Percentiles rank a stretch among this genome's conserved stretches.
Conservation (phyloP, 495 filamentous ascomycete species). For the Viridothelium virens region DNA sequence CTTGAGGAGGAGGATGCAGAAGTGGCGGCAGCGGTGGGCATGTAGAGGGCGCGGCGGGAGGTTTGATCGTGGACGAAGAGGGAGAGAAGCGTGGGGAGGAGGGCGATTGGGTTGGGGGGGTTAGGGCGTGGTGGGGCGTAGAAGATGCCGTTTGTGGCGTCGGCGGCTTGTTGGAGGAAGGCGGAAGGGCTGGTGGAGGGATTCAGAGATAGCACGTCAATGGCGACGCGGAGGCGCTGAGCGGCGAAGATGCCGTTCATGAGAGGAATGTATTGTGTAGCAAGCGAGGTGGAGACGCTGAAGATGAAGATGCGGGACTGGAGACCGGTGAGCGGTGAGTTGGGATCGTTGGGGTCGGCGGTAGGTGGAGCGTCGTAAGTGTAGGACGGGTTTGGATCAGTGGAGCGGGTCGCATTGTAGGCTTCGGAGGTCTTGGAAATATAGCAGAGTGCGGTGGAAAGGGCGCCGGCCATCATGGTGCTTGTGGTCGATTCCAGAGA, state of each 20-base stretch:
- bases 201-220: conserved; percentile 77
- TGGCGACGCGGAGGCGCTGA: conserved; percentile 72
- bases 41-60: conserved; percentile 55
- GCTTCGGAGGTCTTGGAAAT: conserved; percentile 58
- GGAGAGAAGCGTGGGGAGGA: conserved; percentile 92
- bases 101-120: conserved; percentile 25
- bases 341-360: conserved; percentile 13
- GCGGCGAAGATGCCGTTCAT: conserved; percentile 98
- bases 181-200: conserved; percentile 63
- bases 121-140: conserved; percentile 46
- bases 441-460: conserved; percentile 81
- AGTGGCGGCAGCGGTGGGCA: conserved; percentile 62
- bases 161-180: conserved; percentile 90
- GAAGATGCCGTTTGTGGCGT: conserved; percentile 84
- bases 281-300: conserved; percentile 72
- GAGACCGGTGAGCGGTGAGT: conserved; percentile 29
- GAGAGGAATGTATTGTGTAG: conserved; percentile 89
- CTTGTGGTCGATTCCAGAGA: conserved; percentile 57
- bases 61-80: conserved; percentile 76
- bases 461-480: conserved; percentile 80
- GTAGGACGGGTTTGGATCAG: conserved; percentile 16
- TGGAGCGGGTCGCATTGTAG: conserved; percentile 33
- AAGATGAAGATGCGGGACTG: conserved; percentile 68
- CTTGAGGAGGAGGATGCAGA: conserved; percentile 60
- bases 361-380: conserved; percentile 21